Conservation (phyloP, 176 grass and related monocot species). For the Oryza glumipatula region DNA sequence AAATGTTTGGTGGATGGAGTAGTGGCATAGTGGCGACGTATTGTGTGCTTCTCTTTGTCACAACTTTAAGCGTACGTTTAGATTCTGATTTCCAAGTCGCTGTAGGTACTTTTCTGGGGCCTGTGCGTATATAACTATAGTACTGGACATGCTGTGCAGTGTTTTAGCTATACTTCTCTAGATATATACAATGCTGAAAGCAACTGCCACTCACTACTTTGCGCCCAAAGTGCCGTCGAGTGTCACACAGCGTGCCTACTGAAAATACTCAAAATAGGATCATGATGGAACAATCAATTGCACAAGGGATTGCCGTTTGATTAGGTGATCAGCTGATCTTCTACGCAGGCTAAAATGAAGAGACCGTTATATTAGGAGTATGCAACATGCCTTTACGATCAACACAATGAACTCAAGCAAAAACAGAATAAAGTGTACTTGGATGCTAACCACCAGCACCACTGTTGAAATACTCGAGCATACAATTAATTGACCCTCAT, state of each 20-base stretch:
- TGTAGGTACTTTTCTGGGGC: neutral
- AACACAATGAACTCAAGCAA: neutral
- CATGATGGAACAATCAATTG: conserved; percentile 40
- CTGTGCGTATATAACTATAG: neutral
- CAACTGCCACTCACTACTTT: neutral
- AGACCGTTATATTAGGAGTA: neutral
- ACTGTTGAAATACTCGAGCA: too few relatives aligned
- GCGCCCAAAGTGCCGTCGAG: conserved; percentile 21
- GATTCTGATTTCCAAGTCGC: neutral
- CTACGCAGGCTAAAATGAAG: neutral
- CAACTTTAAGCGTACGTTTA: conserved; percentile 29
- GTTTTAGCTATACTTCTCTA: neutral
- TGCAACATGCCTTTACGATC: neutral
- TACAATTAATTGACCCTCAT: too few relatives aligned
- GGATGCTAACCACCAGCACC: too few relatives aligned
- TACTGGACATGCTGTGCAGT: neutral
- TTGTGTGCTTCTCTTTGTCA: neutral
- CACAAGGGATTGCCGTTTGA: conserved; percentile 26
- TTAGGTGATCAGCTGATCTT: neutral
- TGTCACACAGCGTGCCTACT: neutral
- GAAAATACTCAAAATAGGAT: conserved; percentile 1
- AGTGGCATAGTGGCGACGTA: neutral
- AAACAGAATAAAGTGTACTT: neutral
- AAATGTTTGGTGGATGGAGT: neutral
- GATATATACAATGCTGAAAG: neutral